Evolutionary conservation across 108 stramenopile genomes (phyloP), one percentile per base, ranked within the genome.

Genomic region (Stephanodiscus minutulus): DNA sequence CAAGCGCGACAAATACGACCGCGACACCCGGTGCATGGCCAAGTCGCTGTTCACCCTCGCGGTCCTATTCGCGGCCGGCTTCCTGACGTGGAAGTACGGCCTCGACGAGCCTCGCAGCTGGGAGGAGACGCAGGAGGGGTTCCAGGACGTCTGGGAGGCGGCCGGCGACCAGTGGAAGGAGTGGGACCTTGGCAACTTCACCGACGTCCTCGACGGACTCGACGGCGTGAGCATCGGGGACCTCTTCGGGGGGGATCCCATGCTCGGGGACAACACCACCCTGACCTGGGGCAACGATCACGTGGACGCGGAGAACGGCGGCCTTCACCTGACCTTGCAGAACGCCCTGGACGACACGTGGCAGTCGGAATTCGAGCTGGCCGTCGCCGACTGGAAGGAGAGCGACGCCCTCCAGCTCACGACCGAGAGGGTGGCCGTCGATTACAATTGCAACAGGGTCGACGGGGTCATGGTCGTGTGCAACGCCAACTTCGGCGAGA

Each of bases 401-500:
- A 77, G 81, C 18, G 85, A 85, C 31, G 88, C 85, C 0, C 68
- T 92, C 52, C 64, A 68, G 5, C 61, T 92, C 49, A 65, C 79
- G 0, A 63, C 76, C 0, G 31, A 62, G 28, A 18, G 9, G 9
- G 81, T 81, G 4, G 66, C 57, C 0, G 72, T 70, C 10, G 87
- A 91, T 49, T n/a, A 66, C 12, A 61, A 50, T 8, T 69, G 74
- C 53, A 37, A 25, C 4, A 21, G 68, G 29, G 76, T 82, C 20
- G 66, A 68, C 25, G 91, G 91, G 12, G 70, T 87, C 13, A 81
- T 85, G 85, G 85, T 82, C 60, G 88, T 92, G 0, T 92, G 91
- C 70, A 87, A 88, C 69, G 86, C 63, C 27, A 87, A 89, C 53
- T 86, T 77, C 57, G 91, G 88, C 10, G 84, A 85, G 18, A 90